Conservation (phyloP, 2,329 filamentous ascomycete species). For the Mycosphaerella sp. region DNA sequence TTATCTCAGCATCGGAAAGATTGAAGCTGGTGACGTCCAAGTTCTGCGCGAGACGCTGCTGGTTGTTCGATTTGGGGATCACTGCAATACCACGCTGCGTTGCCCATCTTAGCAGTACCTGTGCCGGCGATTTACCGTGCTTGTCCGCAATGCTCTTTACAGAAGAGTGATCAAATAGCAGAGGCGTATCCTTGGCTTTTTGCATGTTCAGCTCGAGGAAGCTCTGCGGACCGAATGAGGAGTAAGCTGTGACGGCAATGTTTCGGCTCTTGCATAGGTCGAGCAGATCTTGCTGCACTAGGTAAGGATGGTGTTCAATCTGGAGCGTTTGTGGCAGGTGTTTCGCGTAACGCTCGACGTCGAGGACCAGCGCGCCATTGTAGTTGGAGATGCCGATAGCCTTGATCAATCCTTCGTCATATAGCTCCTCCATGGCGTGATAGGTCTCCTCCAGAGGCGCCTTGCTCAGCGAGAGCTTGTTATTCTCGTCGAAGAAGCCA, state of each 20-base stretch:
- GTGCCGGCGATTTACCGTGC: conserved; percentile 65
- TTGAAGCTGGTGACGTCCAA: conserved; percentile 61
- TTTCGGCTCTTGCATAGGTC: conserved; percentile 62
- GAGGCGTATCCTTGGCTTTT: conserved; percentile 56
- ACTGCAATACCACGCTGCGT: conserved; percentile 76
- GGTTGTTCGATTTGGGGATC: conserved; percentile 69
- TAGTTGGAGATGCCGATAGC: conserved; percentile 82
- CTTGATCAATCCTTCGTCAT: conserved; percentile 60
- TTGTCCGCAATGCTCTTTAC: conserved; percentile 62
- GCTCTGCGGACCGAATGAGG: conserved; percentile 70
- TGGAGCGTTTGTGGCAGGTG: conserved; percentile 71
- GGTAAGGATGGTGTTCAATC: conserved; percentile 86
- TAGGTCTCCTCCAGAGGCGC: conserved; percentile 75
- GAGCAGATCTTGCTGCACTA: conserved; percentile 67
- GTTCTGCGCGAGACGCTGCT: conserved; percentile 55
- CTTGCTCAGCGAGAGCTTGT: conserved; percentile 58
- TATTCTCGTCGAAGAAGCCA: conserved; percentile 62
- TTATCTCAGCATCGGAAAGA: conserved; percentile 58
- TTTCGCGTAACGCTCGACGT: conserved; percentile 70
- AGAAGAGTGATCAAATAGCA: conserved; percentile 63
- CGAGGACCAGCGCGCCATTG: conserved; percentile 68
- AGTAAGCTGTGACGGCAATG: conserved; percentile 75
- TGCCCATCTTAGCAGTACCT: conserved; percentile 80
- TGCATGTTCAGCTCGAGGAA: conserved; percentile 73
- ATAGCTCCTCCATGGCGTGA: conserved; percentile 70